Percentiles rank a stretch among this genome's conserved stretches.
Evolutionary conservation across 2,329 filamentous ascomycete species (phyloP).

Genomic region (Penicillium sp.): DNA sequence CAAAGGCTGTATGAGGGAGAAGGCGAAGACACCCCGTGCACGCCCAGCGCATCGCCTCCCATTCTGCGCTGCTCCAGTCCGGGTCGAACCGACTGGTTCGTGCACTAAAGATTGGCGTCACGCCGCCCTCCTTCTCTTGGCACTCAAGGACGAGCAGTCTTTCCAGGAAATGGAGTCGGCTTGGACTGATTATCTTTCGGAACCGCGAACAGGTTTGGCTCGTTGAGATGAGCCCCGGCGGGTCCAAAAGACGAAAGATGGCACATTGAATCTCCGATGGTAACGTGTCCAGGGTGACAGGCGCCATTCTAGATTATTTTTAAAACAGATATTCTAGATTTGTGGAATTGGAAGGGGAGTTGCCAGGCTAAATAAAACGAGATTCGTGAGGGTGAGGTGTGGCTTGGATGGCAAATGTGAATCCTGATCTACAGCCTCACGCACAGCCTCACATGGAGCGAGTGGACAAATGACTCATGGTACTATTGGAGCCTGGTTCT

Average conservation of each 20-base stretch:
- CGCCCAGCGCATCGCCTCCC: conserved; percentile 9
- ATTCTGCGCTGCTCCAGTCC: conserved; percentile 3
- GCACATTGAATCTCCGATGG: conserved; percentile 7
- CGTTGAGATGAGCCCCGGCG: conserved; percentile 6
- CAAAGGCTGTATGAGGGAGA: conserved; percentile 6
- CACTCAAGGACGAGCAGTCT: conserved; percentile 11
- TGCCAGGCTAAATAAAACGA: no score
- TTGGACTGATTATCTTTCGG: conserved; percentile 5
- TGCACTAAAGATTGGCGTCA: conserved; percentile 1
- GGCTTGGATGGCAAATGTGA: no score
- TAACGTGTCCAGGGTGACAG: not conserved
- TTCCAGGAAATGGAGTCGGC: conserved; percentile 6
- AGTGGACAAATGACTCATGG: no score
- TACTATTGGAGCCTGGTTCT: no score
- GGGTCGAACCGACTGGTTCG: conserved; percentile 2
- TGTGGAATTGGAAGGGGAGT: no score
- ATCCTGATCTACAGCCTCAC: not conserved
- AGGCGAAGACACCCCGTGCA: conserved; percentile 10
- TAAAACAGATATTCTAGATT: no score
- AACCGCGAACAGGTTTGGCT: conserved; percentile 11
- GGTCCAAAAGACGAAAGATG: conserved; percentile 11
- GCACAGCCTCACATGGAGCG: no score
- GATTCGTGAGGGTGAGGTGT: no score
- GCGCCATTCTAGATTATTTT: no score
- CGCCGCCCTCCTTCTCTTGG: conserved; percentile 4